A percentile compares a stretch with the other conserved stretches of the same genome.
These are phyloP conservation scores for Aspergillus melleus DNA, from an alignment of 2,329 filamentous ascomycete genomes.

Conservation along the genomic window DNA sequence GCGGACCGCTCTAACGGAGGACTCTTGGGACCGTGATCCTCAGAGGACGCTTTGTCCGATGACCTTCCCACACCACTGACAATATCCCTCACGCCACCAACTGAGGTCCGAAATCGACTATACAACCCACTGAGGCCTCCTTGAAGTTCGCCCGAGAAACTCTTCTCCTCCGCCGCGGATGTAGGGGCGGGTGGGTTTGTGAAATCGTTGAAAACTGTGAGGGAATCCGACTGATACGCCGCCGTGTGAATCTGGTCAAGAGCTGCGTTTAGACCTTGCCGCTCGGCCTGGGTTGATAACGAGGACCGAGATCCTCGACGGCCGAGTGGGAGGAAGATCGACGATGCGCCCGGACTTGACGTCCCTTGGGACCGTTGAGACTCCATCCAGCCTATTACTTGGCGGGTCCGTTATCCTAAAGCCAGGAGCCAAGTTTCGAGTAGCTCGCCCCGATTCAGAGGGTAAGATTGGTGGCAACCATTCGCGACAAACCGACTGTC, in stretches of 20 bases:
- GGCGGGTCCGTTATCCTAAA: background rate
- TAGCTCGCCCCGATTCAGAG: constrained; percentile 9
- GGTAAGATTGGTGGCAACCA: constrained; percentile 14
- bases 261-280: constrained; percentile 71
- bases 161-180: constrained; percentile 65
- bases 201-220: constrained; percentile 95
- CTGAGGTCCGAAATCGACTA: constrained; percentile 77
- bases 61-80: constrained; percentile 36
- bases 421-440: background rate
- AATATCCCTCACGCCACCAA: constrained; percentile 66
- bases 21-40: constrained; percentile 26
- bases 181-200: constrained; percentile 64
- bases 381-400: constrained; percentile 30
- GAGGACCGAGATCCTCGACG: constrained; percentile 53
- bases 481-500: constrained; percentile 14
- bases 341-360: constrained; percentile 46
- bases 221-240: constrained; percentile 77
- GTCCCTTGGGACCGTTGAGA: constrained; percentile 38
- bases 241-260: constrained; percentile 86
- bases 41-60: constrained; percentile 28
- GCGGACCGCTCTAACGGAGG: constrained; percentile 28
- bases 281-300: constrained; percentile 59
- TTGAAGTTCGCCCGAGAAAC: constrained; percentile 71
- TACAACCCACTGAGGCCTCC: constrained; percentile 89
- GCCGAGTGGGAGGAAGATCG: constrained; percentile 46